phyloP scores from a whole-genome alignment of 2,329 filamentous ascomycete genomes.

The Onygenales sp. region DNA sequence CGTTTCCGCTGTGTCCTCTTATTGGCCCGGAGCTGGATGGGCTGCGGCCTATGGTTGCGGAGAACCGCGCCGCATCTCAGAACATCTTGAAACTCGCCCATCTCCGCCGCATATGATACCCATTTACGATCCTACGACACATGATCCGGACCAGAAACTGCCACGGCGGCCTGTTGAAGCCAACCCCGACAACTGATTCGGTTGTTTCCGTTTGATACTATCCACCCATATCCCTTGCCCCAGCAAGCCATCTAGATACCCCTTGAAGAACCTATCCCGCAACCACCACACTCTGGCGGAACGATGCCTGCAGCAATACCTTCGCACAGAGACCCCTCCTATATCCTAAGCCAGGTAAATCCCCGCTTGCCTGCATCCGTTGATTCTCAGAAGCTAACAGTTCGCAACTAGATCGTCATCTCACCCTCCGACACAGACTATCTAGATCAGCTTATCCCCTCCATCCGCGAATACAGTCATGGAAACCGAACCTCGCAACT shows the following conservation, averaged over 20 bases:
- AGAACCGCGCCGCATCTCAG: too few relatives aligned
- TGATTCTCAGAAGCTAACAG: background rate
- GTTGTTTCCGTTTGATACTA: too few relatives aligned
- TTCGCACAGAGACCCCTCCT: constrained; percentile 26
- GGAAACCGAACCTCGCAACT: constrained; percentile 64
- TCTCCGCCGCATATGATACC: too few relatives aligned
- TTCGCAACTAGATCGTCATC: constrained; percentile 64
- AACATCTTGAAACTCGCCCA: too few relatives aligned
- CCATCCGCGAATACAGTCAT: constrained; percentile 79
- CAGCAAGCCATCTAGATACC: background rate
- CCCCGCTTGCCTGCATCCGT: background rate
- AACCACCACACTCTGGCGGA: background rate
- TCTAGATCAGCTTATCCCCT: constrained; percentile 87
- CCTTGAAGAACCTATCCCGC: background rate
- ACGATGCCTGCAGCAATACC: constrained; percentile 26
- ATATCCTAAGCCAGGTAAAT: constrained; percentile 30
- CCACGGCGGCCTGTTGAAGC: too few relatives aligned
- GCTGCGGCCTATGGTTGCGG: too few relatives aligned
- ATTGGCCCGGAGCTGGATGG: background rate
- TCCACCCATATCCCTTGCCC: too few relatives aligned
- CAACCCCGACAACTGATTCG: too few relatives aligned
- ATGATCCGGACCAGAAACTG: too few relatives aligned
- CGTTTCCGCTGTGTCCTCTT: background rate
- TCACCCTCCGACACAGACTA: constrained; percentile 89
- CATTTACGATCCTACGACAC: too few relatives aligned